A percentile compares a stretch with the other conserved stretches of the same genome.
Evolutionary conservation across 1,284 basidiomycete genomes (phyloP).

Genomic region (Heterobasidion parviporum): DNA sequence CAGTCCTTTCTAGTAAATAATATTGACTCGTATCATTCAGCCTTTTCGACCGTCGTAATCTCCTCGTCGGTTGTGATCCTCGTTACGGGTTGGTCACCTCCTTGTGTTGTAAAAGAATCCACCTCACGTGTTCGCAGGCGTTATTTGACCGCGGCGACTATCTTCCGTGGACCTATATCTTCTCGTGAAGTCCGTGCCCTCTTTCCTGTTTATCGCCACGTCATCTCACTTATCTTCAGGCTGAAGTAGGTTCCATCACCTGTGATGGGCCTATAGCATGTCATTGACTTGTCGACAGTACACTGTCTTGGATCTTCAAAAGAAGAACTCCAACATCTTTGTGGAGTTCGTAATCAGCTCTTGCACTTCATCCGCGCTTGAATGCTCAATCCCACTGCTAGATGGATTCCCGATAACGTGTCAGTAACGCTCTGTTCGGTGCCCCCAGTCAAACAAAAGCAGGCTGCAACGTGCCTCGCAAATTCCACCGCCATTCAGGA

Average conservation of each 20-base stretch:
- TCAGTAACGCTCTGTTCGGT: conserved; percentile 77
- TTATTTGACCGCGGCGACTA: conserved; percentile 82
- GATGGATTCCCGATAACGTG: conserved; percentile 83
- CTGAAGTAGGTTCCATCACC: conserved; percentile 38
- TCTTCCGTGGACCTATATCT: conserved; percentile 79
- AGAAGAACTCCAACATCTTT: conserved; percentile 66
- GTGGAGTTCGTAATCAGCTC: conserved; percentile 52
- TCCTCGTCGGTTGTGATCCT: conserved; percentile 83
- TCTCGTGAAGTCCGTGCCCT: conserved; percentile 64
- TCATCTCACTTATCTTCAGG: conserved; percentile 31
- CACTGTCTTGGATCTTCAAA: conserved; percentile 50
- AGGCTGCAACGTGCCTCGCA: conserved; percentile 70
- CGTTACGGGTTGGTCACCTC: conserved; percentile 52
- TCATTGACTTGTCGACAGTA: conserved; percentile 20
- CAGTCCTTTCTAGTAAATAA: not conserved
- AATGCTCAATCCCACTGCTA: conserved; percentile 16
- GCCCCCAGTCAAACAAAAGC: conserved; percentile 72
- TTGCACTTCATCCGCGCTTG: not conserved
- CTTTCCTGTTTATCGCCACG: conserved; percentile 14
- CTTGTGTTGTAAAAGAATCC: no score
- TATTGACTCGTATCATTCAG: conserved; percentile 26
- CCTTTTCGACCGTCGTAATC: conserved; percentile 73
- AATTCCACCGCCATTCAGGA: conserved; percentile 90
- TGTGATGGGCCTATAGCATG: conserved; percentile 3
- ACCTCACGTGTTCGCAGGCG: not conserved